Conservation (phyloP, 148 eudicot genomes). For the Silene uniflora region DNA sequence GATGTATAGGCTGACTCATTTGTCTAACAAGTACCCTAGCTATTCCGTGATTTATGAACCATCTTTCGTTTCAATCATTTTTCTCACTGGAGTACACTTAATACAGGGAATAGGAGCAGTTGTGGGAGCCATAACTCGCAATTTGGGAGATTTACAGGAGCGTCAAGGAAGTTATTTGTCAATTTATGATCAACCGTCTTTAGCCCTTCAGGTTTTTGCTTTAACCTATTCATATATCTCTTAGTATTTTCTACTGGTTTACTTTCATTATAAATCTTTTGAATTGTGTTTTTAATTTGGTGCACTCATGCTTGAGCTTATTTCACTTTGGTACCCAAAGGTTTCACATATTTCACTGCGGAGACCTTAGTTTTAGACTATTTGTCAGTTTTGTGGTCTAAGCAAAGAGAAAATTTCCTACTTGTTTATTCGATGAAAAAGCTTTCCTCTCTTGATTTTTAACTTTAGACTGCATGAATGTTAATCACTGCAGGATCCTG, state of each 20-base stretch:
- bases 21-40: background rate
- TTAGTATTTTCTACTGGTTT: background rate
- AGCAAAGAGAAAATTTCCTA: no score
- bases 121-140: constrained; percentile 88
- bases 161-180: constrained; percentile 84
- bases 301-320: background rate
- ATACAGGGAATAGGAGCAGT: constrained; percentile 93
- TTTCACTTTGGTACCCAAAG: background rate
- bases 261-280: background rate
- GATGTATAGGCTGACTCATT: background rate
- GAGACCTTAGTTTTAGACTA: background rate
- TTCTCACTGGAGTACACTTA: background rate
- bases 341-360: no score
- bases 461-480: background rate
- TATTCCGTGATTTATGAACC: background rate
- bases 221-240: background rate
- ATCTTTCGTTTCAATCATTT: background rate
- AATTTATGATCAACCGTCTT: constrained; percentile 72
- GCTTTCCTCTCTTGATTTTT: background rate
- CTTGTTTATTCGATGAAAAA: background rate
- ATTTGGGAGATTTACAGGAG: constrained; percentile 78
- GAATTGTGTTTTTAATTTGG: background rate
- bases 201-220: constrained; percentile 54
- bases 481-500: constrained; percentile 61
- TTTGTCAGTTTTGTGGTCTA: background rate